Evolutionary conservation across 768 basidiomycete genomes (phyloP).

Genomic region (Auricularia sp.): DNA sequence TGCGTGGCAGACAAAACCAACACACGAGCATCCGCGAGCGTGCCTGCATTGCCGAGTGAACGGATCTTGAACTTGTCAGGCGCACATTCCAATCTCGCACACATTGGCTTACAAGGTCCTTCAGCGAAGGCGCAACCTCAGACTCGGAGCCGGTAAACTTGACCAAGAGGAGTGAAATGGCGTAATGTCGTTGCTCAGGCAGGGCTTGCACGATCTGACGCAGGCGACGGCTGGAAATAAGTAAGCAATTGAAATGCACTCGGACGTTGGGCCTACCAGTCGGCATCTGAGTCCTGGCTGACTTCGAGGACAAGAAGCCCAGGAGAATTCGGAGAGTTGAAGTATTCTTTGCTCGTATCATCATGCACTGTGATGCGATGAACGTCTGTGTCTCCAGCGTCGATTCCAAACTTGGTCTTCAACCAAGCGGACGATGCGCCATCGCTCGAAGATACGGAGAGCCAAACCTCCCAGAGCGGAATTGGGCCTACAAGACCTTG

Average conservation of each 20-base stretch:
- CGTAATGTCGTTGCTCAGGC: constrained; percentile 46
- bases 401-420: constrained; percentile 61
- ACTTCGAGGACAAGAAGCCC: constrained; percentile 70
- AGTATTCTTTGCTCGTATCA: constrained; percentile 12
- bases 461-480: constrained; percentile 52
- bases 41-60: constrained; percentile 36
- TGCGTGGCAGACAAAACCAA: constrained; percentile 33
- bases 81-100: neutral
- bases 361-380: constrained; percentile 12
- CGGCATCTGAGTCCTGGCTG: constrained; percentile 54
- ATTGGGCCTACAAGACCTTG: constrained; percentile 25
- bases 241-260: constrained; percentile 38
- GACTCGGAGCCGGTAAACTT: constrained; percentile 45
- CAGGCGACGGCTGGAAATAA: constrained; percentile 66
- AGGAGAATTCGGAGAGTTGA: constrained; percentile 29
- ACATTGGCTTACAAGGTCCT: constrained; percentile 42
- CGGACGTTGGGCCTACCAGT: constrained; percentile 38
- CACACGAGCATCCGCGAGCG: constrained; percentile 39
- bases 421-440: constrained; percentile 76
- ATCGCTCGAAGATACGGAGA: constrained; percentile 63
- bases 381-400: constrained; percentile 41
- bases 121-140: constrained; percentile 37
- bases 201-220: constrained; percentile 51
- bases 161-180: constrained; percentile 52
- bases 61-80: constrained; percentile 30